Conservation (phyloP, 129 eudicot genomes). For the Dittrichia graveolens region DNA sequence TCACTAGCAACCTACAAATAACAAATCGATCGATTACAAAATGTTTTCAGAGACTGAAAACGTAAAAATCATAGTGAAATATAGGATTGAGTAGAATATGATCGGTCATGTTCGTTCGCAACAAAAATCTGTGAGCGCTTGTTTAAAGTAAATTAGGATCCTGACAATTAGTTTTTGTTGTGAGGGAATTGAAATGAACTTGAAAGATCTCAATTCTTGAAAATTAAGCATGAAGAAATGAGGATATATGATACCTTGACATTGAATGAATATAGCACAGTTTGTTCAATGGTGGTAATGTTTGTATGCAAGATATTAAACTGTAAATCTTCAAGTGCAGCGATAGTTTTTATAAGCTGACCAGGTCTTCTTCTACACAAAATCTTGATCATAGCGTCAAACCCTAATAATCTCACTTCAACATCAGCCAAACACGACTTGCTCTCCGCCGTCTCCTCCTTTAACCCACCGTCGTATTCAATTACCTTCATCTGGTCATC, state of each 20-base stretch:
- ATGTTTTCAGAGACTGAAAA: no score
- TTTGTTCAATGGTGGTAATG: conserved; percentile 91
- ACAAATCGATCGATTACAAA: background rate
- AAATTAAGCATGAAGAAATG: background rate
- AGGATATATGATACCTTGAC: conserved; percentile 61
- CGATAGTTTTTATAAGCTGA: conserved; percentile 77
- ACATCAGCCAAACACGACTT: conserved; percentile 88
- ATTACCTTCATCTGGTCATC: conserved; percentile 55
- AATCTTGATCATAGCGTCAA: conserved; percentile 90
- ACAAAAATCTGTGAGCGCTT: no score
- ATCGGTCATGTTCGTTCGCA: no score
- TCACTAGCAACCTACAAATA: conserved; percentile 64
- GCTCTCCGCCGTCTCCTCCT: conserved; percentile 84
- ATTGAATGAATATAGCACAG: conserved; percentile 94
- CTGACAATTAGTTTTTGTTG: no score
- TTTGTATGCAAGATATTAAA: conserved; percentile 85
- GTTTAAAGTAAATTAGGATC: no score
- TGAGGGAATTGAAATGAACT: no score
- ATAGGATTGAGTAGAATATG: no score
- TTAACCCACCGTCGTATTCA: conserved; percentile 50
- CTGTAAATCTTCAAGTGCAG: conserved; percentile 87
- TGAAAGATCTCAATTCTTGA: background rate
- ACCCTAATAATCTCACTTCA: conserved; percentile 82
- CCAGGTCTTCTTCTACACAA: conserved; percentile 88
- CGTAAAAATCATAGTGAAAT: no score